Base-by-base conservation (phyloP, 2,329 filamentous ascomycete species). In the Taxawa tesnikishii region DNA sequence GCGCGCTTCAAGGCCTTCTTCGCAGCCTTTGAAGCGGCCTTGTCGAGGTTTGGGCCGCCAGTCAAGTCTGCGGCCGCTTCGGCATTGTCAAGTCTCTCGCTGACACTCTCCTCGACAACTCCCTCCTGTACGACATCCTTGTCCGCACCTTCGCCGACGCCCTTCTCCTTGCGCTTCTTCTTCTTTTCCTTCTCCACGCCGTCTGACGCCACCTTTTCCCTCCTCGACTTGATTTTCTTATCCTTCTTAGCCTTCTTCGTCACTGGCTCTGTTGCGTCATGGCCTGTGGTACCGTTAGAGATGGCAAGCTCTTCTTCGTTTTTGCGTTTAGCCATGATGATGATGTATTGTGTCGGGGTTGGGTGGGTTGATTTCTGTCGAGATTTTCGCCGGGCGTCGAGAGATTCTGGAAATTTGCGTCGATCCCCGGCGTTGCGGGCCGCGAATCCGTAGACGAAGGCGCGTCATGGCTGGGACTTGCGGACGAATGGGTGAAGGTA, bases 21-120 rank as follows among this genome's bases (percentile, higher is more conserved):
- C 18, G 50, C 49, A 4, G 57, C 56, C 42, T 62, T 63, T 28
- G 52, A 53, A 43, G 57, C 58, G 3, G 54, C 59, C 43, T 61
- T 61, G 3, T 54, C 53, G 6, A 50, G 42, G 29, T 49, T 50
- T 19, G 51, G 50, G 5, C 51, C 50, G 26, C 53, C 49, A 19
- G 37, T 50, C 28, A 38, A 32, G 6, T 36, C 37, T 18, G 39
- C 38, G n/a, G 40, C 42, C 29, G 50, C 45, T 7, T 49, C 41
- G n/a, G n/a, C 40, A 15, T 41, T 42, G n/a, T 31, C 32, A 26
- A 18, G 39, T 38, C 38, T 32, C 46, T 47, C 17, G 42, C 44
- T 31, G 16, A 28, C 21, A 36, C 37, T 40, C 38, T 29, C 29
- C 10, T 44, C 28, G 16, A 27, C 33, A 21, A 26, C 26, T 50